Conservation (phyloP, 208 protist species). For the Acanthamoeba culbertsoni region DNA sequence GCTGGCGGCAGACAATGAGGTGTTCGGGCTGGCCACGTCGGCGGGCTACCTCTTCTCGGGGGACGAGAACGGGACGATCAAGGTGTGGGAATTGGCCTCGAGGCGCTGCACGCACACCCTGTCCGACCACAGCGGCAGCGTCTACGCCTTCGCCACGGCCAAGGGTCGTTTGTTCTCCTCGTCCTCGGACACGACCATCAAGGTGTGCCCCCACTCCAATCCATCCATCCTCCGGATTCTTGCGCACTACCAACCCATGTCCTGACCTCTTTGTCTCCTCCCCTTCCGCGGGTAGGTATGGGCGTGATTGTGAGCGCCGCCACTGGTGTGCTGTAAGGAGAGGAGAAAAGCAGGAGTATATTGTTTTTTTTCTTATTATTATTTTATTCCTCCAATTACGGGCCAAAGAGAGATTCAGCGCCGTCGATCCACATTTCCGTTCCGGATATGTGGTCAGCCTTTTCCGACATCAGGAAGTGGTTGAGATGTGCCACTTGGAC, state of each 20-base stretch:
- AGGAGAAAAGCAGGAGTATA: too few species aligned
- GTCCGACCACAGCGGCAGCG: constrained; percentile 49
- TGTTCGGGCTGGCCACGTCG: constrained; percentile 12
- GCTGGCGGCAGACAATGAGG: constrained; percentile 3
- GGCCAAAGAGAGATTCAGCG: constrained; percentile 37
- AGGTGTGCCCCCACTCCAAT: too few species aligned
- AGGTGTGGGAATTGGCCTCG: constrained; percentile 38
- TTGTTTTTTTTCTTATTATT: background rate
- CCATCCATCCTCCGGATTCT: too few species aligned
- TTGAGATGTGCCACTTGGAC: constrained; percentile 26
- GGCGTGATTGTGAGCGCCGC: too few species aligned
- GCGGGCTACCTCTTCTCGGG: constrained; percentile 4
- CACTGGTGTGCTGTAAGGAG: too few species aligned
- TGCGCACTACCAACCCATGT: too few species aligned
- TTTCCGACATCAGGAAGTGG: constrained; percentile 21
- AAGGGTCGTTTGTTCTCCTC: background rate
- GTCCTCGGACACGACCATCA: constrained; percentile 27
- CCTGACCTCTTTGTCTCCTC: too few species aligned
- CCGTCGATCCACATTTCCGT: constrained; percentile 45
- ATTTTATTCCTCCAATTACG: background rate
- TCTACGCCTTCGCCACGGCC: constrained; percentile 12
- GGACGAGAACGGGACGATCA: constrained; percentile 52
- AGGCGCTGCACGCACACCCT: background rate
- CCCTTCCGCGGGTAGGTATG: too few species aligned
- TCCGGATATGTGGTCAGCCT: constrained; percentile 25